Evolutionary conservation across 202 grass and related monocot species (phyloP).

Genomic region (Zizania palustris): DNA sequence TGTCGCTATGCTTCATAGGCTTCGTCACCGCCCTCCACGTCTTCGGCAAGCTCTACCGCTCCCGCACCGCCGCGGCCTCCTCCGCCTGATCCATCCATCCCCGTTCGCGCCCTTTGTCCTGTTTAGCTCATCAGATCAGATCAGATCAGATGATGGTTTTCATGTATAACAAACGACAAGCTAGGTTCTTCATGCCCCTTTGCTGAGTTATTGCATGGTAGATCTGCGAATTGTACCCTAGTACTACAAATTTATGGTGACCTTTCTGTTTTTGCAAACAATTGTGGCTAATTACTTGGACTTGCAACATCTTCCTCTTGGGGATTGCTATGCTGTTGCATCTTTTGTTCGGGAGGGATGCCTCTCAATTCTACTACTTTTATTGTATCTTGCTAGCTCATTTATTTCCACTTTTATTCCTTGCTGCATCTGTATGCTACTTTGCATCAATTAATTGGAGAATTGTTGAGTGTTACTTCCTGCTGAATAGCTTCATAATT

Average conservation of each 20-base stretch:
- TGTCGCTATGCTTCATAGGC: slow-evolving; percentile 93
- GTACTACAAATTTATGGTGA: slow-evolving; percentile 3
- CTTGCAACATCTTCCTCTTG: neutral
- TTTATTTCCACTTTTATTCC: too few species aligned
- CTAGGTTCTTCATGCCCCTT: too few species aligned
- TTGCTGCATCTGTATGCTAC: too few species aligned
- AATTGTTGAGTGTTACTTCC: too few species aligned
- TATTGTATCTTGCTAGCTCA: too few species aligned
- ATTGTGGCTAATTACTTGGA: slow-evolving; percentile 33
- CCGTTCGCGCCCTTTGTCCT: neutral
- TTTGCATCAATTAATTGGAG: too few species aligned
- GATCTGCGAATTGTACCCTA: slow-evolving; percentile 26
- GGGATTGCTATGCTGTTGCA: neutral
- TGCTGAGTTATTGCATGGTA: too few species aligned
- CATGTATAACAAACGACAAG: too few species aligned
- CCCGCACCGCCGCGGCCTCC: slow-evolving; percentile 58
- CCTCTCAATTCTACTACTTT: neutral
- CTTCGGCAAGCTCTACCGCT: slow-evolving; percentile 96
- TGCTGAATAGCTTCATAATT: neutral
- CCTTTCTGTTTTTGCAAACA: slow-evolving; percentile 42
- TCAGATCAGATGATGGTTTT: too few species aligned
- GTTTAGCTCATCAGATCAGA: neutral
- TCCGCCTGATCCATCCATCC: slow-evolving; percentile 41
- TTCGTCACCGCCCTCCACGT: slow-evolving; percentile 93
- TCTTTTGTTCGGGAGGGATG: neutral